Base-by-base conservation (phyloP, 1,284 basidiomycete species). In the Anthracocystis setariae region DNA sequence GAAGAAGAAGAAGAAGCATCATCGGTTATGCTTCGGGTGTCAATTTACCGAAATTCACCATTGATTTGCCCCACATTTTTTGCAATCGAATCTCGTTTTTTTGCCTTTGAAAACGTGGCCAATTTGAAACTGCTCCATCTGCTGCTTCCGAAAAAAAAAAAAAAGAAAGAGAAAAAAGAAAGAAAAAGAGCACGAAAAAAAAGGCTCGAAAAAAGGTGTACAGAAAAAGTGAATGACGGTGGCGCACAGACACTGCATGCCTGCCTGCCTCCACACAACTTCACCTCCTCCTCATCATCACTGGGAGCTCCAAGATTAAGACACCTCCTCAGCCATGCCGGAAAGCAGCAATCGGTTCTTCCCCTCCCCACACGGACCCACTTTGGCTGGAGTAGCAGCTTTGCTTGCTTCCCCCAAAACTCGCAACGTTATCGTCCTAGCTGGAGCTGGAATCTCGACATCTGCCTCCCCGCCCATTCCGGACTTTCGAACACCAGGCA, bases 361-460 rank as follows among this genome's bases (percentile, higher is more conserved):
- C 33, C 58, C 61, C 4, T 38, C 55, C 24, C 51, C 44, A 23
- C 62, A 64, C 32, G 72, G 66, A 12, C 53, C 72, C 10, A 61
- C 72, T 5, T 53, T 74, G 17, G 53, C 61, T 15, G 63, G 63
- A 17, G 67, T 70, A 23, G 72, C 72, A 8, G 38, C 62, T 3
- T 42, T 74, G 8, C 60, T 74, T 37, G 35, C 67, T 27, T 15
- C 29, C 5, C 56, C 63, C 24, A 60, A 56, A 20, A 67, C 64
- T 3, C 51, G 54, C 40, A 85, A 85, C 42, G 80, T 88, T 17
- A 80, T 87, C 46, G 74, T 88, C 24, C 83, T 87, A 37, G 83
- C 85, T 10, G 85, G 86, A 10, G 86, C 86, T 0, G 86, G 86
- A 5, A 86, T 86, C 54, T 85, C 84, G 7, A 87, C 86, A 1